Percentiles rank a stretch among this genome's conserved stretches.
Conservation (phyloP, 164 flowering plant genomes). For the Tinospora cordifolia region DNA sequence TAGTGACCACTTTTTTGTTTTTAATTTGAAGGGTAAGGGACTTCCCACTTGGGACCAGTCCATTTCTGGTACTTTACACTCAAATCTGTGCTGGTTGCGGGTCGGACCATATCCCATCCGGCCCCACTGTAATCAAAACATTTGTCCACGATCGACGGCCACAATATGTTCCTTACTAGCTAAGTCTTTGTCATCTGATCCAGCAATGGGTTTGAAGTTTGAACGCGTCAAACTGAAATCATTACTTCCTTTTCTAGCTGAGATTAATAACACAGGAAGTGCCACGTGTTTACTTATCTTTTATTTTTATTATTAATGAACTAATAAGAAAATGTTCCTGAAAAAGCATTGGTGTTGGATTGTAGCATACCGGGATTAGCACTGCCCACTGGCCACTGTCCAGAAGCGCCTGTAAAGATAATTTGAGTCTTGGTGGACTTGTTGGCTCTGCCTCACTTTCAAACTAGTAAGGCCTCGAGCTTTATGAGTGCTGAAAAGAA, state of each 20-base stretch:
- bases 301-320: not conserved
- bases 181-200: not conserved
- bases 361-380: not conserved
- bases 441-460: too few relatives aligned
- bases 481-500: too few relatives aligned
- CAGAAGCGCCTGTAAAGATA: not conserved
- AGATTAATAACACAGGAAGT: not conserved
- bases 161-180: not conserved
- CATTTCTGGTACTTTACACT: not conserved
- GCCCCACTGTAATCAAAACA: not conserved
- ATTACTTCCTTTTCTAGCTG: not conserved
- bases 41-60: not conserved
- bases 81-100: not conserved
- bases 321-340: not conserved
- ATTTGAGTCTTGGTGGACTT: not conserved
- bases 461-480: too few relatives aligned
- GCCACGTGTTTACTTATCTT: not conserved
- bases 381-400: too few relatives aligned
- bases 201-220: not conserved
- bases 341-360: not conserved
- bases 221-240: not conserved
- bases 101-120: not conserved
- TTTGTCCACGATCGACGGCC: not conserved
- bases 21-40: too few relatives aligned
- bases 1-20: not conserved